Evolutionary conservation across 495 filamentous ascomycete species (phyloP), one percentile per base, ranked within the genome.

Genomic region (Cladorrhinum samala): DNA sequence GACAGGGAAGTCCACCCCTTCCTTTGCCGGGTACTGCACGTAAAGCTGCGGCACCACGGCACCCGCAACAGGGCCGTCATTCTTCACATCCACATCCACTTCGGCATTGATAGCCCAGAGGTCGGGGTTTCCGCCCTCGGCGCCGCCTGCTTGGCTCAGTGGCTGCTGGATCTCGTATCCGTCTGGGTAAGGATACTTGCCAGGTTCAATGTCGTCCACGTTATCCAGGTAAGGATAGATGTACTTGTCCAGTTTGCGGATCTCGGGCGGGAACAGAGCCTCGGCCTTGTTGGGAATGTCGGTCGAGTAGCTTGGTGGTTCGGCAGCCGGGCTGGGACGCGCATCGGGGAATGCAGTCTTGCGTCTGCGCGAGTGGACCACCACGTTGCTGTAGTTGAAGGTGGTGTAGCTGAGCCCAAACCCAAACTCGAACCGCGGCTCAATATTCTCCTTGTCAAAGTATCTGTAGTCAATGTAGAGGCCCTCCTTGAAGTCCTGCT

Each of bases 381-480:
- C 58, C 7, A 88, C 67, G 36, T 84, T 73, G 14, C 75, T 72
- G 53, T 90, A 77, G n/a, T 83, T 71, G 66, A 95, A 98, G 0
- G 70, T 82, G 1, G 92, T 93, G 68, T 96, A 94, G 36, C 80
- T 83, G 2, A 93, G 76, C 0, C 88, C 88, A 52, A 82, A 91
- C 0, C 88, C 88, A 60, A 94, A 94, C 58, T 86, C 82, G 60
- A 79, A 92, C 5, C 83, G 80, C 0, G 89, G 88, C 2, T 68
- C 65, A 55, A 92, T 82, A 17, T 68, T 63, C 30, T 78, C 55
- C 57, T 83, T 85, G 73, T 97, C 93, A 63, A 96, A 96, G 56
- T 94, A 78, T 7, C 92, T 85, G 64, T 97, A 95, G 66, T 96
- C 92, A 61, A 94, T 82, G 59, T 89, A 88, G 5, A 96, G 71